Conservation (phyloP, 768 basidiomycete genomes). For the Xanthoconium stramineum region DNA sequence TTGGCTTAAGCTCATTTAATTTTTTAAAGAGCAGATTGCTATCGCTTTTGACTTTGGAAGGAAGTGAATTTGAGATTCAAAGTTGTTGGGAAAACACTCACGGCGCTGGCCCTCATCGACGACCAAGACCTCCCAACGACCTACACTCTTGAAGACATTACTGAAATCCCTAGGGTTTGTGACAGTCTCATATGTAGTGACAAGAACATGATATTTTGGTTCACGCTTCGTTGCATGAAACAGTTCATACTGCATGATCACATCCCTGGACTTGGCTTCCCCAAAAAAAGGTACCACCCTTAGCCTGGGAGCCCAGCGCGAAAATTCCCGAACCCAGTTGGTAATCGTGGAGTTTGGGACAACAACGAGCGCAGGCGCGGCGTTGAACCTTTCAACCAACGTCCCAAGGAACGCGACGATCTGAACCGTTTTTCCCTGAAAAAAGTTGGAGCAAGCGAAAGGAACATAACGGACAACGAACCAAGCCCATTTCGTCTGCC, state of each 20-base stretch:
- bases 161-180: slow-evolving; percentile 65
- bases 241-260: slow-evolving; percentile 81
- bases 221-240: slow-evolving; percentile 54
- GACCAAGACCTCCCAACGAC: slow-evolving; percentile 89
- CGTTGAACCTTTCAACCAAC: slow-evolving; percentile 51
- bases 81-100: slow-evolving; percentile 40
- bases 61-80: slow-evolving; percentile 5
- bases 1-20: slow-evolving; percentile 71
- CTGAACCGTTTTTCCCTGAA: slow-evolving; percentile 88
- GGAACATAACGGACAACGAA: slow-evolving; percentile 30
- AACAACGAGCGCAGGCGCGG: slow-evolving; percentile 81
- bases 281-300: slow-evolving; percentile 85
- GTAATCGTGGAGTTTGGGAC: slow-evolving; percentile 96
- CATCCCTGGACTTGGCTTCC: slow-evolving; percentile 72
- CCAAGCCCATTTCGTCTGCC: slow-evolving; percentile 97
- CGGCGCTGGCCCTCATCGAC: slow-evolving; percentile 92
- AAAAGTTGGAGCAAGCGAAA: slow-evolving; percentile 6
- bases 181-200: slow-evolving; percentile 91
- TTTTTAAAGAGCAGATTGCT: slow-evolving; percentile 75
- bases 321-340: slow-evolving; percentile 94
- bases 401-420: slow-evolving; percentile 80
- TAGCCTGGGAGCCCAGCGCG: slow-evolving; percentile 63
- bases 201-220: slow-evolving; percentile 81
- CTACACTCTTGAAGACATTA: slow-evolving; percentile 73
- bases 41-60: slow-evolving; percentile 74